Evolutionary conservation across 495 filamentous ascomycete genomes (phyloP), one percentile per base, ranked within the genome.

Genomic region (Beverwykella pulmonaria): DNA sequence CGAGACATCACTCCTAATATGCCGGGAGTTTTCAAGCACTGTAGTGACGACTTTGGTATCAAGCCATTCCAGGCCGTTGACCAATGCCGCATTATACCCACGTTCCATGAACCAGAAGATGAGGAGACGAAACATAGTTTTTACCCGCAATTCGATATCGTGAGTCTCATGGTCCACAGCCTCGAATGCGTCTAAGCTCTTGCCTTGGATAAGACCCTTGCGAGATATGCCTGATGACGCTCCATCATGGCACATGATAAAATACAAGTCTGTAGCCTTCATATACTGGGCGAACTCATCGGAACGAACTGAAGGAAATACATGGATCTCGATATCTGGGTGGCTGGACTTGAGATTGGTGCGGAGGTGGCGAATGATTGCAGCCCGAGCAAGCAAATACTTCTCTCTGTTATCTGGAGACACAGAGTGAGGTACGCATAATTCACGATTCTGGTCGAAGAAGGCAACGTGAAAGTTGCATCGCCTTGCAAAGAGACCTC

Each of bases 401-500:
- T 86, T 86, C 32, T 78, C 72, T 20, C 66, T 61, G 23, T 73
- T 68, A 1, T 50, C 39, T 6, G 56, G 55, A 19, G 49, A 49
- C 19, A 64, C 25, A 0, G 47, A 44, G 0, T 72, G 52, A 36
- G 83, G 84, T 48, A 84, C 63, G 65, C 80, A 84, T 3, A 84
- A 70, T 7, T 75, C 66, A 27, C 71, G 64, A 61, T 85, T 76
- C 30, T 79, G 70, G 19, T 86, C 80, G 71, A 92, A 88, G 74
- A 90, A 93, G 3, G 86, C 81, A 54, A 92, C 74, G 26, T 90
- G 80, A 69, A 90, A 92, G 48, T 81, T 81, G 73, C 89, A 92
- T 57, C 86, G 85, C 46, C 88, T 79, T 48, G 82, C 77, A 36
- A 76, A 70, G 15, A 92, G 79, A 54, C 83, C 81, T 19, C 79